These are phyloP conservation scores for Globisporangium recalcitrans DNA, from an alignment of 352 stramenopile genomes.

Conservation along the genomic window DNA sequence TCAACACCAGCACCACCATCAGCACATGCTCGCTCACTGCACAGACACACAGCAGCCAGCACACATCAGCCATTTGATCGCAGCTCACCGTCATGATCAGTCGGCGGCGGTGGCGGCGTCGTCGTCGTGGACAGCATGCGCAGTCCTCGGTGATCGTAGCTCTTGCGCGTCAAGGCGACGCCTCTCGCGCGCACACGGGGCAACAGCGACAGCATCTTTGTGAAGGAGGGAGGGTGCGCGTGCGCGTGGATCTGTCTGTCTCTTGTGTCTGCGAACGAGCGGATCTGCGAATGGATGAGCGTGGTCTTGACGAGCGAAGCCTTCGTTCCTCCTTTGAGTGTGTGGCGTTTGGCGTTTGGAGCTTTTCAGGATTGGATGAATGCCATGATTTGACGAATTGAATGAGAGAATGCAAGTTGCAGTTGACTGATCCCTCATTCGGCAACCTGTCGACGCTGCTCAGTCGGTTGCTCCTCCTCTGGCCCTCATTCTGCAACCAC, in stretches of 20 bases:
- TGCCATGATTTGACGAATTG: constrained; percentile 17
- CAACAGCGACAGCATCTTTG: constrained; percentile 7
- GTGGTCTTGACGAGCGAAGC: neutral
- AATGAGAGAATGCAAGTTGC: constrained; percentile 28
- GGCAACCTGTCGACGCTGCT: neutral
- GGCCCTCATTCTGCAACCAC: neutral
- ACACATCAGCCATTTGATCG: neutral
- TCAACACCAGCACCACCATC: neutral
- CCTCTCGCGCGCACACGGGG: neutral
- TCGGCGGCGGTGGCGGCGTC: neutral
- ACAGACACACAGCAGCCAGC: neutral
- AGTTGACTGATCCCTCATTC: constrained; percentile 18
- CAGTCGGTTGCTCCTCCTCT: neutral
- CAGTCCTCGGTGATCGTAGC: neutral
- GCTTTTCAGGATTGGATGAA: constrained; percentile 12
- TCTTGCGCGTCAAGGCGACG: neutral
- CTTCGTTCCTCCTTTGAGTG: neutral
- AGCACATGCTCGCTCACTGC: neutral
- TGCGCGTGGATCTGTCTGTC: neutral
- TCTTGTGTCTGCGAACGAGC: neutral
- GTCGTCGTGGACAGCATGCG: constrained; percentile 1
- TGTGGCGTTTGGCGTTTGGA: neutral
- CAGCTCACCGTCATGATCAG: neutral
- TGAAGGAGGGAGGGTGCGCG: neutral
- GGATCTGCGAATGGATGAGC: constrained; percentile 6